A percentile compares a stretch with the other conserved stretches of the same genome.
These are phyloP conservation scores for Colletotrichum sublineola DNA, from an alignment of 2,329 filamentous ascomycete species.

Conservation along the genomic window DNA sequence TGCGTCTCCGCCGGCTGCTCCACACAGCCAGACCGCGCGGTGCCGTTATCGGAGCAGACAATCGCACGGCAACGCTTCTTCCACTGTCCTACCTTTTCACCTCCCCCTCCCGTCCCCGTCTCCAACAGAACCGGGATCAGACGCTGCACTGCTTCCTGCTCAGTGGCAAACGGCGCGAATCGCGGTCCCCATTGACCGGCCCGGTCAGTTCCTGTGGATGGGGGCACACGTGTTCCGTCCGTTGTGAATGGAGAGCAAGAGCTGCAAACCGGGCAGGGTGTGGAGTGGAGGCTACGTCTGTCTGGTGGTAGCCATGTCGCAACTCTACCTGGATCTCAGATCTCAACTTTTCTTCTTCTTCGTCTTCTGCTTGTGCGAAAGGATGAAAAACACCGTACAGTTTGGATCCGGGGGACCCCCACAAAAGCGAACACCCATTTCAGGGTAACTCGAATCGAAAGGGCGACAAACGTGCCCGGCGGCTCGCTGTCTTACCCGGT, in stretches of 20 bases:
- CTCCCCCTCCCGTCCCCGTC: neutral
- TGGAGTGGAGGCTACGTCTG: neutral
- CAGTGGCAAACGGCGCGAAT: constrained; percentile 1
- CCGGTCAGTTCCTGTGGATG: neutral
- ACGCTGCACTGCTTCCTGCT: neutral
- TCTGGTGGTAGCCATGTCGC: neutral
- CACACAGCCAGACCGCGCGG: neutral
- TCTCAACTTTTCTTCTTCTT: neutral
- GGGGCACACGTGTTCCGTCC: neutral
- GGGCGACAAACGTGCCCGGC: neutral
- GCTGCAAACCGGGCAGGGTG: neutral
- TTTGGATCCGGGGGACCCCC: neutral
- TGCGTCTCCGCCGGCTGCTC: neutral
- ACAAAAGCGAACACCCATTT: neutral
- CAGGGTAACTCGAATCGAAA: constrained; percentile 1
- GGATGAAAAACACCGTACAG: neutral
- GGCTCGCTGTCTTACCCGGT: constrained; percentile 7
- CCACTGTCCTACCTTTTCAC: neutral
- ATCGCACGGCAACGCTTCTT: neutral
- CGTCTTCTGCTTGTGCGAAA: neutral
- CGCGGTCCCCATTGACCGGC: neutral
- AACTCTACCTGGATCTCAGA: neutral
- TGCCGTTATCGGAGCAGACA: constrained; percentile 20
- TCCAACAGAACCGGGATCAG: neutral
- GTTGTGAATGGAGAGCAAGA: neutral